Conservation (phyloP, 768 basidiomycete species). For the Lactarius vividus region DNA sequence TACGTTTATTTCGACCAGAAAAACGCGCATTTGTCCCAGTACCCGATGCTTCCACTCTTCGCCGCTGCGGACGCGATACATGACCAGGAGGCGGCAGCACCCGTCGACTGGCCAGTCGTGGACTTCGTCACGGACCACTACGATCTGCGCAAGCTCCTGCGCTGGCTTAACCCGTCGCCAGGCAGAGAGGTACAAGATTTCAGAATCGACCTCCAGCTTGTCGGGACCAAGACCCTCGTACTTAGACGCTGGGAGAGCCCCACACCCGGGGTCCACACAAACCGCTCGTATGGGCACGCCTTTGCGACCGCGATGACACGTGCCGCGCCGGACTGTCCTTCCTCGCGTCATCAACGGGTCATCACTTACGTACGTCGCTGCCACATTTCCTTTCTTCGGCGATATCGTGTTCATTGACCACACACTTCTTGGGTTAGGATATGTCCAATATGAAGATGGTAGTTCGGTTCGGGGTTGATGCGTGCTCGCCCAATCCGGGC, state of each 20-base stretch:
- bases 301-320: constrained; percentile 58
- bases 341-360: constrained; percentile 60
- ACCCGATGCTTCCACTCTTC: constrained; percentile 53
- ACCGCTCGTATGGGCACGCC: constrained; percentile 53
- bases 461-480: constrained; percentile 59
- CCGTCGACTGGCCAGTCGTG: constrained; percentile 39
- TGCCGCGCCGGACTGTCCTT: constrained; percentile 46
- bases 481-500: constrained; percentile 9
- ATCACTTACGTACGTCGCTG: constrained; percentile 53
- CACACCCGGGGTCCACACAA: constrained; percentile 27
- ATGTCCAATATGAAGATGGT: constrained; percentile 56
- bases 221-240: constrained; percentile 55
- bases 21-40: constrained; percentile 41
- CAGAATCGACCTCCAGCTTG: constrained; percentile 68
- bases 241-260: constrained; percentile 58
- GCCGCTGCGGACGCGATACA: constrained; percentile 49
- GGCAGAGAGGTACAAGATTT: constrained; percentile 47
- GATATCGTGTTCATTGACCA: neutral
- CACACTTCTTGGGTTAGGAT: constrained; percentile 40
- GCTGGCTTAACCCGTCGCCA: constrained; percentile 42
- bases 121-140: constrained; percentile 64
- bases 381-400: neutral
- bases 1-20: constrained; percentile 56
- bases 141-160: constrained; percentile 58
- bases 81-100: constrained; percentile 26